Evolutionary conservation across 257 asterid genomes (phyloP), one percentile per base, ranked within the genome.

Genomic region (Pogostemon cablin): DNA sequence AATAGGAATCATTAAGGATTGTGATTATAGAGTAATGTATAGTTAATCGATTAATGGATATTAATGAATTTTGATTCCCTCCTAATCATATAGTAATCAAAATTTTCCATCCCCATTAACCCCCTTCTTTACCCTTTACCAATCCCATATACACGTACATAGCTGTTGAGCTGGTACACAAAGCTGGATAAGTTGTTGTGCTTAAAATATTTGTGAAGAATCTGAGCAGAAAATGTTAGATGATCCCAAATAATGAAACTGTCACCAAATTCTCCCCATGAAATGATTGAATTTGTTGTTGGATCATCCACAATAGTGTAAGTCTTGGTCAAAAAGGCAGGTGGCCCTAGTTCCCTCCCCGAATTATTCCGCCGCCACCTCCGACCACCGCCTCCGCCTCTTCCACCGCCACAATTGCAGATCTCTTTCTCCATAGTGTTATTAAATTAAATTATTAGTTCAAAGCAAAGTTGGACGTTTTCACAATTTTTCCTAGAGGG

Each of bases 111-210:
- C 0, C 25, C 25, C 25, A 20, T 20, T 20, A 20, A 20, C 0
- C 0, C 25, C 25, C 0, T 20, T 20, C 25, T 20, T 20, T 20
- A 20, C 1, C 25, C 25, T 20, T 20, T 20, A 20, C 25, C 25
- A 20, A 20, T 0, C 25, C 1, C 25, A 0, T 57, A 2, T 46
- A 9, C n/a, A 67, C 55, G 3, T 75, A 86, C 96, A 65, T 90
- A 90, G 81, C 80, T 86, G 70, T 84, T 86, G 75, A 90, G 95
- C 15, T 90, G 95, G 73, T 83, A 86, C 43, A 82, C 62, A 50
- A 87, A 90, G 81, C 90, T 86, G 0, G 95, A 78, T 49, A 90
- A 79, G 41, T 82, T 86, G 77, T 59, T 77, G 69, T 86, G 92
- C 71, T 68, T 90, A 57, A 87, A 90, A 53, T 78, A 77, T 43